Evolutionary conservation across 371 early-diverging fungal species (phyloP).

Genomic region (Rhizopus sp.): DNA sequence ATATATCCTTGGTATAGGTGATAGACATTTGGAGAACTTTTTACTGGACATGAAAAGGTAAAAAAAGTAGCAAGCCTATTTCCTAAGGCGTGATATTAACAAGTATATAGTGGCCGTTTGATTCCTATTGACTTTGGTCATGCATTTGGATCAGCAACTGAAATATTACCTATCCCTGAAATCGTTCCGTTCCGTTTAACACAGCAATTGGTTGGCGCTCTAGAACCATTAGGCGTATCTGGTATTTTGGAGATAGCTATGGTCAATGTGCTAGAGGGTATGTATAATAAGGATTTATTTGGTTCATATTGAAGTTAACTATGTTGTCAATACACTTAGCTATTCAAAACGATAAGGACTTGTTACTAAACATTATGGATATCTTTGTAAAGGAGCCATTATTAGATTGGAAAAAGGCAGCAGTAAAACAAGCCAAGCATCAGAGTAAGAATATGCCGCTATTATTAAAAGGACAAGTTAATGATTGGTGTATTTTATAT

Average conservation of each 20-base stretch:
- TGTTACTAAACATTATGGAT: slow-evolving; percentile 62
- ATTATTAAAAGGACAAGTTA: not conserved
- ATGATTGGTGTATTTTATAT: slow-evolving; percentile 2
- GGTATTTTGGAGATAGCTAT: slow-evolving; percentile 58
- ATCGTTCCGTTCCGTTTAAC: slow-evolving; percentile 73
- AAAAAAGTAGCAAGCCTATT: no score
- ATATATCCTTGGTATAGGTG: slow-evolving; percentile 75
- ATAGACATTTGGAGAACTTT: slow-evolving; percentile 73
- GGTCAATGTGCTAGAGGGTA: slow-evolving; percentile 58
- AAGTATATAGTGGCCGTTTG: slow-evolving; percentile 51
- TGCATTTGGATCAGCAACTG: slow-evolving; percentile 77
- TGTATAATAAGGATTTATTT: not conserved
- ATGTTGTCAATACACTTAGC: slow-evolving; percentile 35
- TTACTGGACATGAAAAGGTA: slow-evolving; percentile 61
- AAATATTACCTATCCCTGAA: slow-evolving; percentile 69
- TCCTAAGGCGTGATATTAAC: not conserved
- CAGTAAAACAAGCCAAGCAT: slow-evolving; percentile 55
- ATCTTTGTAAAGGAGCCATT: slow-evolving; percentile 77
- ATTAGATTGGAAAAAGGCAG: slow-evolving; percentile 62
- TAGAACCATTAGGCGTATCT: slow-evolving; percentile 61
- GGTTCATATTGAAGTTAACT: not conserved
- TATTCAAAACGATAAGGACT: slow-evolving; percentile 49
- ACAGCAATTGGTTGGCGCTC: slow-evolving; percentile 50
- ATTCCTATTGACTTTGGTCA: slow-evolving; percentile 77
- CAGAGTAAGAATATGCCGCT: slow-evolving; percentile 49